phyloP scores from a whole-genome alignment of 2,329 filamentous ascomycete genomes.

The Fusarium brevicatenulatum region DNA sequence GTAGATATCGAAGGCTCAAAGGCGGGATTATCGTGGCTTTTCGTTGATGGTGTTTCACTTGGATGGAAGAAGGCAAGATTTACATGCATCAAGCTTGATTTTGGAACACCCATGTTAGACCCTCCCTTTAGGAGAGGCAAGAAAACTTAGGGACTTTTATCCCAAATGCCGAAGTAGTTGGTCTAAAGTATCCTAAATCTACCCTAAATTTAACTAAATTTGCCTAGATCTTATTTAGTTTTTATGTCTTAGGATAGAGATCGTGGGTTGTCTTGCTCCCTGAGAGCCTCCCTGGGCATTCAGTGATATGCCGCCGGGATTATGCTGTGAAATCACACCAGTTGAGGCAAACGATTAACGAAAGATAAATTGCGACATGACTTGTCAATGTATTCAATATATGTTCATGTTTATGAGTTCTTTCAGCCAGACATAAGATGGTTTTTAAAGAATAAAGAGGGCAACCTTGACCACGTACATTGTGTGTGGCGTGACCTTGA shows the following conservation, averaged over 20 bases:
- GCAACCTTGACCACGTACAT: not conserved
- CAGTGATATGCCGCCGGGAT: no score
- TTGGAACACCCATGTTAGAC: not conserved
- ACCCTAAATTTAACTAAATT: not conserved
- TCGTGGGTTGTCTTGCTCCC: not conserved
- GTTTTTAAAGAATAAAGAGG: not conserved
- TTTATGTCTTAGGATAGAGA: not conserved
- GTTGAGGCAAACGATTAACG: no score
- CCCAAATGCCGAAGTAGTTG: not conserved
- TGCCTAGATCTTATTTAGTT: not conserved
- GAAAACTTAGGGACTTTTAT: not conserved
- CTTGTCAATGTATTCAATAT: not conserved
- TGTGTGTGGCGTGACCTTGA: conserved; percentile 3
- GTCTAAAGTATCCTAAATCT: not conserved
- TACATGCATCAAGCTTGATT: conserved; percentile 7
- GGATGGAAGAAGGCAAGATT: conserved; percentile 16
- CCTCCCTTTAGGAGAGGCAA: not conserved
- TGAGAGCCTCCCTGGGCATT: no score
- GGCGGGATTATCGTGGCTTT: not conserved
- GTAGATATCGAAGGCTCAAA: not conserved
- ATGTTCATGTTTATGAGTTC: accelerated
- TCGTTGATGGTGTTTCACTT: conserved; percentile 12
- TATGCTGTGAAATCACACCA: not conserved
- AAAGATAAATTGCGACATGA: accelerated
- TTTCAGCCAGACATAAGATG: not conserved